Percentiles rank a stretch among this genome's conserved stretches.
Conservation (phyloP, 2,329 filamentous ascomycete species). For the Paraconiothyrium sp. region DNA sequence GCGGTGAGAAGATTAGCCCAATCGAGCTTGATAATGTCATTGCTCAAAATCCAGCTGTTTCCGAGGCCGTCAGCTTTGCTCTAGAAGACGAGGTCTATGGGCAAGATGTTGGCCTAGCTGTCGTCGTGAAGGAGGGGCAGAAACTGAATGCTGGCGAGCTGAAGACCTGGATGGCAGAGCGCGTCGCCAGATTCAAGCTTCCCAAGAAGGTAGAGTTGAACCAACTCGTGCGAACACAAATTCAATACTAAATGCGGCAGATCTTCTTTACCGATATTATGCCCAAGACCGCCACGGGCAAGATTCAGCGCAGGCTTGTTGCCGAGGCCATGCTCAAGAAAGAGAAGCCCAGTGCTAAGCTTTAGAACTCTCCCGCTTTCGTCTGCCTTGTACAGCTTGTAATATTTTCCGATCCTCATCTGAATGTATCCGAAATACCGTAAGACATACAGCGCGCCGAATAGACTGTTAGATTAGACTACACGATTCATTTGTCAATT, state of each 20-base stretch:
- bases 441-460: constrained; percentile 3
- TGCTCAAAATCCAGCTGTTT: constrained; percentile 74
- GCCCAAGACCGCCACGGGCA: constrained; percentile 92
- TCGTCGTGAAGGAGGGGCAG: constrained; percentile 75
- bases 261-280: constrained; percentile 84
- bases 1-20: constrained; percentile 87
- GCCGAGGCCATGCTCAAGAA: constrained; percentile 84
- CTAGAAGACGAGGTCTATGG: constrained; percentile 84
- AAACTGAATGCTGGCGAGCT: constrained; percentile 67
- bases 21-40: constrained; percentile 88
- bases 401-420: constrained; percentile 6
- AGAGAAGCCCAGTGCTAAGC: constrained; percentile 63
- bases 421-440: constrained; percentile 5
- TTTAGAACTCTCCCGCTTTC: constrained; percentile 33
- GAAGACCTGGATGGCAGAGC: constrained; percentile 73
- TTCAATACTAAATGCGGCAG: constrained; percentile 52
- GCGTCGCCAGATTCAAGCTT: constrained; percentile 83
- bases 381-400: constrained; percentile 19
- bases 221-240: constrained; percentile 9
- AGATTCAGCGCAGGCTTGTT: constrained; percentile 87
- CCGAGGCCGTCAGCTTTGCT: constrained; percentile 84
- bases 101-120: constrained; percentile 80
- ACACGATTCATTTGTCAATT: constrained; percentile 5
- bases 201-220: constrained; percentile 75
- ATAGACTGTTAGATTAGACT: constrained; percentile 17